Evolutionary conservation across 2,329 filamentous ascomycete species (phyloP).

Genomic region (Cercospora sp.): DNA sequence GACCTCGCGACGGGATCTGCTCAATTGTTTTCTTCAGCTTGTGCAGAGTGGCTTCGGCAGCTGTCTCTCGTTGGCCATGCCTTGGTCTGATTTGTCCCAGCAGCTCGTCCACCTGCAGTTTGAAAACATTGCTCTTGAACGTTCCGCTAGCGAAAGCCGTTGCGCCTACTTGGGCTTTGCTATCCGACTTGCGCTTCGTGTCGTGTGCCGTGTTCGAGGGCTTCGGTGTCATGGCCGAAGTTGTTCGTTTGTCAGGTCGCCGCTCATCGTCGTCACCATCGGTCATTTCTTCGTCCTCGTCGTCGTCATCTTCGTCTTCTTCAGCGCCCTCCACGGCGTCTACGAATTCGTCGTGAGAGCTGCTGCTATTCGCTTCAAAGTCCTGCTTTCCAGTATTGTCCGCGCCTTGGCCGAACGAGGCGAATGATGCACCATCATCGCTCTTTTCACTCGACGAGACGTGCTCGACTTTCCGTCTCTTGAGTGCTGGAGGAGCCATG

Average conservation of each 20-base stretch:
- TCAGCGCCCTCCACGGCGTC: conserved; percentile 13
- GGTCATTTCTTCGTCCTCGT: conserved; percentile 17
- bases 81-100: conserved; percentile 58
- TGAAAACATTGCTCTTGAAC: conserved; percentile 68
- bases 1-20: conserved; percentile 52
- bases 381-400: conserved; percentile 13
- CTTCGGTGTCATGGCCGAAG: conserved; percentile 14
- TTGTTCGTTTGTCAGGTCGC: conserved; percentile 8
- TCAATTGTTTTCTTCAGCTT: conserved; percentile 60
- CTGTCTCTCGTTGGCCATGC: conserved; percentile 57
- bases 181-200: conserved; percentile 14
- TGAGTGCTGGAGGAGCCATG: conserved; percentile 37
- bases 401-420: conserved; percentile 34
- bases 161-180: conserved; percentile 24
- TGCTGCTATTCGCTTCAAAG: conserved; percentile 21
- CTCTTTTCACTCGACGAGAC: conserved; percentile 33
- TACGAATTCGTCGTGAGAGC: conserved; percentile 15
- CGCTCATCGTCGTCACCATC: conserved; percentile 11
- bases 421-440: conserved; percentile 35
- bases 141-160: conserved; percentile 53
- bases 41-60: conserved; percentile 56
- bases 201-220: background rate
- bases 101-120: conserved; percentile 66
- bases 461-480: conserved; percentile 40
- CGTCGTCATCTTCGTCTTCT: conserved; percentile 19